Conservation (phyloP, 306 rosid genomes). For the Inga leiocalycina region DNA sequence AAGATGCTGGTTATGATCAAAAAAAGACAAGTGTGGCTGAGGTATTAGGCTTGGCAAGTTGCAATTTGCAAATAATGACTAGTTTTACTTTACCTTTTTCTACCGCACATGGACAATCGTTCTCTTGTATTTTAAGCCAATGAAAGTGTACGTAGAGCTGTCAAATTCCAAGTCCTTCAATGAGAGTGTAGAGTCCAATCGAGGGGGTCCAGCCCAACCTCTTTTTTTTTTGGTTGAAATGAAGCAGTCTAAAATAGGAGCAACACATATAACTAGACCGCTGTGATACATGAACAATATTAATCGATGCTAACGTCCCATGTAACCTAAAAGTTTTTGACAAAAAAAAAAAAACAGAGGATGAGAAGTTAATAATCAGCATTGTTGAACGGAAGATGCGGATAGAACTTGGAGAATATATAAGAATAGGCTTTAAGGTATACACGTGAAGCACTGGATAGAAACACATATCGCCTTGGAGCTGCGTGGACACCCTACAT, state of each 20-base stretch:
- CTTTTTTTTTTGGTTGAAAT: background rate
- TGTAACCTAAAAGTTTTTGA: background rate
- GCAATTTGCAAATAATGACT: background rate
- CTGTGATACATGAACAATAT: background rate
- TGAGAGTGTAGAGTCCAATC: background rate
- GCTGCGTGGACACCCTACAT: too few species aligned
- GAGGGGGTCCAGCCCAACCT: background rate
- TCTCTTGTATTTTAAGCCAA: background rate
- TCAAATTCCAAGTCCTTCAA: background rate
- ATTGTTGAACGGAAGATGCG: background rate
- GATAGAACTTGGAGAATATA: background rate
- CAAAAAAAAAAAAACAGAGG: too few species aligned
- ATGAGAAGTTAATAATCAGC: background rate
- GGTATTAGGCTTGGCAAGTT: background rate
- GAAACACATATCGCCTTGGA: background rate
- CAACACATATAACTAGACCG: background rate
- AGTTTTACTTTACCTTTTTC: background rate
- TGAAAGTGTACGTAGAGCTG: background rate
- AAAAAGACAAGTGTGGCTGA: background rate
- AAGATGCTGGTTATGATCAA: background rate
- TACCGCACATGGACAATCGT: background rate
- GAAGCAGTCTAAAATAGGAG: background rate
- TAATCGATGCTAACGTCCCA: background rate
- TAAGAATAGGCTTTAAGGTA: background rate
- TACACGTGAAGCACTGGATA: background rate